Evolutionary conservation across 352 stramenopile genomes (phyloP), one percentile per base, ranked within the genome.

Genomic region (Globisporangium sylvaticum): DNA sequence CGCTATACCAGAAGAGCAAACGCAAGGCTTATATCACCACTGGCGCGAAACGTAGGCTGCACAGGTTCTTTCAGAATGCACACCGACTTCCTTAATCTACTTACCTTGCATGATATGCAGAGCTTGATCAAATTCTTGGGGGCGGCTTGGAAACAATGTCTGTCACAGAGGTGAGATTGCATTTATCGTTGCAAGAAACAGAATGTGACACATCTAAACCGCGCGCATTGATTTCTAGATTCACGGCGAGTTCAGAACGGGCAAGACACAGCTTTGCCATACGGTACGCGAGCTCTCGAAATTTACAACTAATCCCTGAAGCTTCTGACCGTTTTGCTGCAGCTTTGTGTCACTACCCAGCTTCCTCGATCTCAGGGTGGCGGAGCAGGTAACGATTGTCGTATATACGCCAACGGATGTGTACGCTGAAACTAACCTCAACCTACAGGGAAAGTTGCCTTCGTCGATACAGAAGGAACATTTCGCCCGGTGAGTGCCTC

Each of bases 221-320:
- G 10, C 29, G 46, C n/a, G 1, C 31, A 32, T 14, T 15, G 10
- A 31, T 2, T 22, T 57, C 12, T 22, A 97, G 88, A 79, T 97
- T 62, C 93, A 95, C 60, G 91, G 94, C 20, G 94, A 98, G 68
- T 98, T 98, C 68, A 80, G 95, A 20, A 98, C 95, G 20, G 95
- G 95, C 24, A 98, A 98, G 72, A 98, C 95, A 1, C 95, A 98
- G 68, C 76, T 98, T 20, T 95, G 88, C 46, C 94, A 98, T 72
- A 98, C 95, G 44, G 85, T 91, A 83, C 32, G 46, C 0, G 20
- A 57, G 24, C 8, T 4, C 14, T 31, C 31, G 24, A 22, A 15
- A 25, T 57, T 57, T 12, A 9, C 18, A 57, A 20, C 1, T 4
- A 31, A 20, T 20, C 3, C 31, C 14, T 57, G 15, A 2, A 5